Percentiles rank a stretch among this genome's conserved stretches.
These are phyloP conservation scores for Nelumbo lutea DNA, from an alignment of 164 flowering plant species.

Conservation along the genomic window DNA sequence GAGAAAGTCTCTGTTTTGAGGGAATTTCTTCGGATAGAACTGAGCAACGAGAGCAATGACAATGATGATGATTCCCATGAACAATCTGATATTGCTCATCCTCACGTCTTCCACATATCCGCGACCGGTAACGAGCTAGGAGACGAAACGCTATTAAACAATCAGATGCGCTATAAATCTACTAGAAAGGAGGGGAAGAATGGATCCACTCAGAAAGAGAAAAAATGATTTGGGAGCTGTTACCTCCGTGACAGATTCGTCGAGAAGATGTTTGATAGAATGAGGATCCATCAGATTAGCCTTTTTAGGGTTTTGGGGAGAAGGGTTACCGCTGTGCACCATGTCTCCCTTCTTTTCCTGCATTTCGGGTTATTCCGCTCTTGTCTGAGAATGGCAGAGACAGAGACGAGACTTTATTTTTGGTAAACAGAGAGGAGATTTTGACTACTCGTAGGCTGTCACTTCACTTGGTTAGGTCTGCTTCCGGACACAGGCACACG, in stretches of 20 bases:
- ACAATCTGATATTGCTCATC: slow-evolving; percentile 66
- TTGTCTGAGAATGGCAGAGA: no score
- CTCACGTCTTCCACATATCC: slow-evolving; percentile 79
- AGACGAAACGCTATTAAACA: not conserved
- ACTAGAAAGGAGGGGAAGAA: not conserved
- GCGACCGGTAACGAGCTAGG: slow-evolving; percentile 61
- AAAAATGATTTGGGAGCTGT: not conserved
- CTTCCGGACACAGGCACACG: no score
- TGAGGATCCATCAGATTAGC: slow-evolving; percentile 78
- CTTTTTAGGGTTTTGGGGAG: slow-evolving; percentile 56
- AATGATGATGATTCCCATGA: slow-evolving; percentile 63
- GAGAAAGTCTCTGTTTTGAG: slow-evolving; percentile 70
- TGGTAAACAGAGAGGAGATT: no score
- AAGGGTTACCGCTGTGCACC: slow-evolving; percentile 12
- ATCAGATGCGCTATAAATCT: not conserved
- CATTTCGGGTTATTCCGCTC: not conserved
- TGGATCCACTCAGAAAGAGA: no score
- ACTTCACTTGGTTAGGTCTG: no score
- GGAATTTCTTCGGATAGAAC: slow-evolving; percentile 92
- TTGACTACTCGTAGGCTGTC: no score
- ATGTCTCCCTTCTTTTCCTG: slow-evolving; percentile 14
- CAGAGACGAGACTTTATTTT: no score
- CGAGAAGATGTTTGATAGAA: slow-evolving; percentile 85
- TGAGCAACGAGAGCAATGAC: slow-evolving; percentile 79
- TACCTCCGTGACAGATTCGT: slow-evolving; percentile 88